Evolutionary conservation across 495 filamentous ascomycete genomes (phyloP).

Genomic region (Lasiosphaeris hirsuta): DNA sequence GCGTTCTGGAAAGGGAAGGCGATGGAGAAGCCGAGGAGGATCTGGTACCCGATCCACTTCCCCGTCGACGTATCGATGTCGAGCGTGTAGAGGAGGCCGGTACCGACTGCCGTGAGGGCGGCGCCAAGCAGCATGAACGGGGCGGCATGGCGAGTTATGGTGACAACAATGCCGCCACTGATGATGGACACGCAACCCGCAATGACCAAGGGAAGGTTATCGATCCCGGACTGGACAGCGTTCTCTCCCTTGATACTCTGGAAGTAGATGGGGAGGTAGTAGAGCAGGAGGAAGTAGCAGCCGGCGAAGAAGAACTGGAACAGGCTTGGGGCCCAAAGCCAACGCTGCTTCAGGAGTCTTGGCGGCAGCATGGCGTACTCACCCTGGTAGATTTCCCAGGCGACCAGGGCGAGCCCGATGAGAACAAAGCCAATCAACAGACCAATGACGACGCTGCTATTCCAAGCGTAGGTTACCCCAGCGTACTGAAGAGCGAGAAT

Average conservation of each 20-base stretch:
- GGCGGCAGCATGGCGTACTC: conserved; percentile 37
- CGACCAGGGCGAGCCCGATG: conserved; percentile 28
- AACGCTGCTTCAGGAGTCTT: conserved; percentile 38
- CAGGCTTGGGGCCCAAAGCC: conserved; percentile 27
- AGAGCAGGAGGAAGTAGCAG: conserved; percentile 42
- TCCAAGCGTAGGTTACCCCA: conserved; percentile 45
- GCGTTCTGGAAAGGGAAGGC: conserved; percentile 16
- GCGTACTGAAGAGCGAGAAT: conserved; percentile 50
- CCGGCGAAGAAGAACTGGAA: conserved; percentile 40
- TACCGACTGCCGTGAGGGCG: conserved; percentile 22
- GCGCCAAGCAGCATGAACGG: conserved; percentile 35
- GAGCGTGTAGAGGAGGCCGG: conserved; percentile 49
- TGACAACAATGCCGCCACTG: conserved; percentile 29
- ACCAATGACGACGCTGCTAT: conserved; percentile 42
- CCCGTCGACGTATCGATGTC: conserved; percentile 25
- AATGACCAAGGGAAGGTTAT: conserved; percentile 45
- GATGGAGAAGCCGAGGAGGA: conserved; percentile 51
- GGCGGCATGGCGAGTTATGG: conserved; percentile 28
- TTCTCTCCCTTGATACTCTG: conserved; percentile 45
- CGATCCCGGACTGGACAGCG: conserved; percentile 45
- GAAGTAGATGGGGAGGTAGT: conserved; percentile 60
- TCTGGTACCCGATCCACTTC: conserved; percentile 63
- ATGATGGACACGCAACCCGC: conserved; percentile 31
- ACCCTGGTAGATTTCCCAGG: conserved; percentile 33
- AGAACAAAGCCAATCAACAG: conserved; percentile 40